Evolutionary conservation across 768 basidiomycete genomes (phyloP).

Genomic region (Pulveroboletus sp.): DNA sequence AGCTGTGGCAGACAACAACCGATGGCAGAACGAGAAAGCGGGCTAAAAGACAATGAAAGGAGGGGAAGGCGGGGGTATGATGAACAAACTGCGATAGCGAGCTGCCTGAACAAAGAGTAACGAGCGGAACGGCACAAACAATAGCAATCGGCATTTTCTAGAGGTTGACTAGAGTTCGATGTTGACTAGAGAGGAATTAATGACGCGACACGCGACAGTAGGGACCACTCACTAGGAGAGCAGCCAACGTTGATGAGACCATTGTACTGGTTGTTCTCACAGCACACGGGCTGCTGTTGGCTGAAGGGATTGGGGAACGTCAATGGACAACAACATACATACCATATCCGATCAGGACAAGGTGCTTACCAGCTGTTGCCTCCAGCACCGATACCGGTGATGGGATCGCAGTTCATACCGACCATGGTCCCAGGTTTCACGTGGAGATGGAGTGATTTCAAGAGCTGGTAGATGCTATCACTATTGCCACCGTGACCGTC

Average conservation of each 20-base stretch:
- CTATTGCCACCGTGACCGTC: neutral
- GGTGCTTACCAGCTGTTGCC: constrained; percentile 14
- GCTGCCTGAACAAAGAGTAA: constrained; percentile 6
- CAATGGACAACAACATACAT: neutral
- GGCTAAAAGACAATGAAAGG: neutral
- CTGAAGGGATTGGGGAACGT: constrained; percentile 18
- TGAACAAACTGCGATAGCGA: constrained; percentile 4
- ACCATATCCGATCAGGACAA: too few species aligned
- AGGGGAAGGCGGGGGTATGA: constrained; percentile 14
- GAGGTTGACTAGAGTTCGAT: constrained; percentile 4
- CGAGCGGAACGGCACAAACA: constrained; percentile 13
- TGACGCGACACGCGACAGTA: neutral
- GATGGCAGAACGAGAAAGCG: neutral
- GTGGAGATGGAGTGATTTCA: rapidly evolving
- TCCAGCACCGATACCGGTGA: constrained; percentile 3
- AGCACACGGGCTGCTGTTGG: constrained; percentile 36
- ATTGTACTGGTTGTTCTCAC: constrained; percentile 29
- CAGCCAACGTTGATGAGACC: constrained; percentile 41
- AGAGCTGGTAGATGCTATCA: neutral
- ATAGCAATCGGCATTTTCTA: neutral
- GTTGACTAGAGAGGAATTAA: constrained; percentile 13
- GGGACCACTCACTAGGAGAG: constrained; percentile 28
- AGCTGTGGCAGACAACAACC: neutral
- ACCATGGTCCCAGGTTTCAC: neutral
- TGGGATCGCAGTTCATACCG: constrained; percentile 33